Conservation (phyloP, 768 basidiomycete genomes). For the Neoboletus subvelutipes region DNA sequence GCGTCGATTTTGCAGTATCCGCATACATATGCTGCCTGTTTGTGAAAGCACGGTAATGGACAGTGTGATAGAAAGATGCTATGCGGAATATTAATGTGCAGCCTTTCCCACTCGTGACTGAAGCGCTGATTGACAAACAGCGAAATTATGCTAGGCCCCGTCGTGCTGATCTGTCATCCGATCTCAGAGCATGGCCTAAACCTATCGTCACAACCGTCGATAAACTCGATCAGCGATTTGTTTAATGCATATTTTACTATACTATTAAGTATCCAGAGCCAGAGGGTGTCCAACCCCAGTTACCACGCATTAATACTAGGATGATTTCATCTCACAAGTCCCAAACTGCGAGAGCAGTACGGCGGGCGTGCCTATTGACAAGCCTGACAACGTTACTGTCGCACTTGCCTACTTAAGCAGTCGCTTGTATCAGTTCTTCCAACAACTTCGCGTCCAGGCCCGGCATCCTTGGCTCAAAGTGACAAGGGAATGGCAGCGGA, state of each 20-base stretch:
- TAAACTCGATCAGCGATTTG: conserved; percentile 5
- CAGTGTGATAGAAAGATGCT: conserved; percentile 14
- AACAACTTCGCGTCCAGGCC: conserved; percentile 9
- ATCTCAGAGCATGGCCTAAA: background rate
- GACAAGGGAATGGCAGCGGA: conserved; percentile 16
- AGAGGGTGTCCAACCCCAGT: background rate
- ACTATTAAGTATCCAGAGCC: background rate
- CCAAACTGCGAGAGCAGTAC: background rate
- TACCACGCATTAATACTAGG: background rate
- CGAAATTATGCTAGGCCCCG: conserved; percentile 10
- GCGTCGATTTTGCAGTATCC: background rate
- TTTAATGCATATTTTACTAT: background rate
- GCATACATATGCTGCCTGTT: background rate
- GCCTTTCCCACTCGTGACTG: conserved; percentile 24
- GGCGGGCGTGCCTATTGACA: background rate
- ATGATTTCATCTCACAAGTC: background rate
- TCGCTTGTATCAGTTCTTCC: conserved; percentile 8
- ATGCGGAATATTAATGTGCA: conserved; percentile 9
- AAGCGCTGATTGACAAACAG: conserved; percentile 13
- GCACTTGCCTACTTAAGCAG: background rate
- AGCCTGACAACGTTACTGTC: background rate
- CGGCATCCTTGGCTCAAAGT: conserved; percentile 11
- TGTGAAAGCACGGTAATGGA: conserved; percentile 9
- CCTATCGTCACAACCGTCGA: conserved; percentile 22
- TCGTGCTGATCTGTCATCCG: conserved; percentile 15